These are phyloP conservation scores for Nemania serpens DNA, from an alignment of 2,329 filamentous ascomycete genomes.

Conservation along the genomic window DNA sequence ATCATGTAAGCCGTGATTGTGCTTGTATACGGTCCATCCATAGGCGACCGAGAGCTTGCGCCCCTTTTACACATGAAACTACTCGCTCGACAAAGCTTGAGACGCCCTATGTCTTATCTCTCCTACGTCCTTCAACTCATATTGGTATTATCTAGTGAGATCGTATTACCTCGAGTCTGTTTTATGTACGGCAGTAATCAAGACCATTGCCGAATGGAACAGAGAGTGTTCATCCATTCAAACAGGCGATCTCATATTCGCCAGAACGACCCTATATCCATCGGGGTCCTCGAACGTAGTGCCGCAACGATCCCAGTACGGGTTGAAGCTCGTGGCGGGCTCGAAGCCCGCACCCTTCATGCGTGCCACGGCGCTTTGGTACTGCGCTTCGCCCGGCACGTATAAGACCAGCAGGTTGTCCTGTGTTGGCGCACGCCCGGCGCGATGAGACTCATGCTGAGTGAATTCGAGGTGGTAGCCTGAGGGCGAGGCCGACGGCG, in stretches of 20 bases:
- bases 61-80: background rate
- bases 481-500: slow-evolving; percentile 1
- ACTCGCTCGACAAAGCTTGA: background rate
- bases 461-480: slow-evolving; percentile 29
- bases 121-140: background rate
- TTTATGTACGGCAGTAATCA: no score
- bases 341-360: slow-evolving; percentile 25
- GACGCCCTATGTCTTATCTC: background rate
- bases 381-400: slow-evolving; percentile 15
- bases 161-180: background rate
- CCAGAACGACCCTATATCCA: slow-evolving; percentile 27
- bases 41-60: background rate
- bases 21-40: background rate
- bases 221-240: background rate
- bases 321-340: slow-evolving; percentile 25
- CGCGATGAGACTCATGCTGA: slow-evolving; percentile 16
- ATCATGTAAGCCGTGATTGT: background rate
- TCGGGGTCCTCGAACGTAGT: slow-evolving; percentile 27
- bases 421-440: slow-evolving; percentile 26
- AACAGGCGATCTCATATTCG: slow-evolving; percentile 27
- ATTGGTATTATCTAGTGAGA: background rate
- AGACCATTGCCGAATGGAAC: no score
- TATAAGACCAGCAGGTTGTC: slow-evolving; percentile 28
- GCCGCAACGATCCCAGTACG: slow-evolving; percentile 27
- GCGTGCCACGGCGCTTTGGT: slow-evolving; percentile 17